Evolutionary conservation across 441 rosid species (phyloP).

Genomic region (Populus hybrid): DNA sequence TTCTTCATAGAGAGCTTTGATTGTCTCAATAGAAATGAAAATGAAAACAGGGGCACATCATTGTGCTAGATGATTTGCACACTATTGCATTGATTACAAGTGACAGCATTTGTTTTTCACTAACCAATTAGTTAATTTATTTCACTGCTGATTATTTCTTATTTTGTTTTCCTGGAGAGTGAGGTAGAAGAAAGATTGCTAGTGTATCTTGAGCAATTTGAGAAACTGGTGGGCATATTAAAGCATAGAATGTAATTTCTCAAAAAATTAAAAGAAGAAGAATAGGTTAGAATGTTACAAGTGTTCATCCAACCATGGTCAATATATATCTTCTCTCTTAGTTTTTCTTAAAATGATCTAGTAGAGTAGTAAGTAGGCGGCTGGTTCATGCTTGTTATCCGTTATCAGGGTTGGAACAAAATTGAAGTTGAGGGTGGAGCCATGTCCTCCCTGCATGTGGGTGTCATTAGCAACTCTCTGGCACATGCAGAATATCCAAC

Average conservation of each 20-base stretch:
- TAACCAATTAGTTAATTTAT: neutral
- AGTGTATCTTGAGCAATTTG: neutral
- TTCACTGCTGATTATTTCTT: neutral
- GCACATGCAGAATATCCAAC: constrained; percentile 16
- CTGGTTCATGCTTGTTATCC: neutral
- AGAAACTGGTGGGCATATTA: neutral
- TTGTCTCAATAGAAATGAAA: neutral
- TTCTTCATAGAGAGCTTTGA: neutral
- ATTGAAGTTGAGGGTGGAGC: constrained; percentile 1
- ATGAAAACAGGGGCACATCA: neutral
- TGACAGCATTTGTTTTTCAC: neutral
- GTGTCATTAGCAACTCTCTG: neutral
- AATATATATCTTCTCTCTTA: neutral
- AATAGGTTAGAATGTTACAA: neutral
- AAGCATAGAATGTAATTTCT: neutral
- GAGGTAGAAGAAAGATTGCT: neutral
- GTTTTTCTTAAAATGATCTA: neutral
- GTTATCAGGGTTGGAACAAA: neutral
- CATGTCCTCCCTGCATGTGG: constrained; percentile 5
- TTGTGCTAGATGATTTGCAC: neutral
- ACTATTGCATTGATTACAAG: neutral
- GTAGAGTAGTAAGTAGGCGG: constrained; percentile 1
- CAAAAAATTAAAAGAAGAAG: neutral
- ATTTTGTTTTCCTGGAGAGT: neutral
- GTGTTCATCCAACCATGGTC: neutral